Base-by-base conservation (phyloP, 345 rosid species). In the Ricinus communis region DNA sequence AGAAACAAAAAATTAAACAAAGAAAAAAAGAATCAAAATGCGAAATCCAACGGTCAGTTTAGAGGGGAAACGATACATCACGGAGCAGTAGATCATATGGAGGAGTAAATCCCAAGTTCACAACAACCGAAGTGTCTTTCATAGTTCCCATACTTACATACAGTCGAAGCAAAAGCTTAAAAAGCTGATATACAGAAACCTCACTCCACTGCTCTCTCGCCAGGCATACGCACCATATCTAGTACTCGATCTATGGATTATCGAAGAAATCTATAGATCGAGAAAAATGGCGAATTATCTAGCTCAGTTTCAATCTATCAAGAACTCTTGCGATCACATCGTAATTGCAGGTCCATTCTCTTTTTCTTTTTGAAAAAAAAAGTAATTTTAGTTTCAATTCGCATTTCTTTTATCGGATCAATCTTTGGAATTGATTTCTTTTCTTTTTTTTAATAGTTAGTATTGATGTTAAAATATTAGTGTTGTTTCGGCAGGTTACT, bases 261-360 rank as follows among this genome's bases (percentile, higher is more conserved):
- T 53, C 14, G 59, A 46, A 64, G 49, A 53, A 52, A 43, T 49
- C 63, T 69, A 41, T 82, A 82, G 90, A 85, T 87, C 87, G 81
- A 72, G 9, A 43, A 16, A 68, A 72, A 95, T 92, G 99, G 95
- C 97, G 45, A 92, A 87, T 79, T 90, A 84, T 76, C 80, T 95
- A 54, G 90, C 93, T 83, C 99, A 91, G 82, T 95, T 95, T 76
- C 99, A 90, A 73, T 73, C 96, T 50, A 87, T 92, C 86, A 90
- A 86, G 82, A 82, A 66, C 76, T 79, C 90, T 22, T 87, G 88
- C 68, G 87, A 86, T 87, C 93, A 82, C 76, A 74, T 95, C 85
- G 87, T 92, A 45, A 87, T 90, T 77, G 89, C 97, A 55, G 97
- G 99, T 92, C 54, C 2, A 15, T 27, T 9, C 61, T 65, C 30